Conservation (phyloP, 139 green algal species). For the Micromonas pusilla region DNA sequence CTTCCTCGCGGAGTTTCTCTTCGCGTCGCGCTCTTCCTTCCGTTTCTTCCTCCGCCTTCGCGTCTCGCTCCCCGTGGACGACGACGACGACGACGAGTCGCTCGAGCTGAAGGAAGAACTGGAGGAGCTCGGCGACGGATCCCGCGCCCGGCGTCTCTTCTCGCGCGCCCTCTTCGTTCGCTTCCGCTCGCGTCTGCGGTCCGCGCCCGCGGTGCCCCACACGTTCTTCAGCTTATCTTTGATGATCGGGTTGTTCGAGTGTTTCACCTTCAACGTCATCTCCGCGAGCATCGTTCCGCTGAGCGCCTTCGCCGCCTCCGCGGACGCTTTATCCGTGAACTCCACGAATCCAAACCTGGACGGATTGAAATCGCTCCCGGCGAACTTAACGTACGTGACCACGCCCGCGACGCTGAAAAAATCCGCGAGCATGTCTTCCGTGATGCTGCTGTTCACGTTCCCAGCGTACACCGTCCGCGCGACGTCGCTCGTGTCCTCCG, state of each 20-base stretch:
- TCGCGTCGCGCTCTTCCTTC: background rate
- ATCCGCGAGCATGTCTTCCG: background rate
- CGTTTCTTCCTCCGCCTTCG: background rate
- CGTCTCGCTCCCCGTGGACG: background rate
- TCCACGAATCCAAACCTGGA: background rate
- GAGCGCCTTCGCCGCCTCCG: background rate
- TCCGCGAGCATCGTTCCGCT: background rate
- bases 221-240: background rate
- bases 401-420: background rate
- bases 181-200: background rate
- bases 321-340: background rate
- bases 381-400: background rate
- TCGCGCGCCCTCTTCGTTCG: background rate
- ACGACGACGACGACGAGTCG: background rate
- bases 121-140: background rate
- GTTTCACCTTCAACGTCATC: background rate
- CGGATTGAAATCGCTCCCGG: background rate
- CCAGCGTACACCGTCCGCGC: background rate
- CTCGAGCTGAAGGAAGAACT: background rate
- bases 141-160: background rate
- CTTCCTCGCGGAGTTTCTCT: background rate
- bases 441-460: background rate
- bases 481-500: background rate
- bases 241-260: background rate
- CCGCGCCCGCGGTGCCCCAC: background rate